phyloP scores from a whole-genome alignment of 805 yeast genomes.

The Ogataea paraovalis region DNA sequence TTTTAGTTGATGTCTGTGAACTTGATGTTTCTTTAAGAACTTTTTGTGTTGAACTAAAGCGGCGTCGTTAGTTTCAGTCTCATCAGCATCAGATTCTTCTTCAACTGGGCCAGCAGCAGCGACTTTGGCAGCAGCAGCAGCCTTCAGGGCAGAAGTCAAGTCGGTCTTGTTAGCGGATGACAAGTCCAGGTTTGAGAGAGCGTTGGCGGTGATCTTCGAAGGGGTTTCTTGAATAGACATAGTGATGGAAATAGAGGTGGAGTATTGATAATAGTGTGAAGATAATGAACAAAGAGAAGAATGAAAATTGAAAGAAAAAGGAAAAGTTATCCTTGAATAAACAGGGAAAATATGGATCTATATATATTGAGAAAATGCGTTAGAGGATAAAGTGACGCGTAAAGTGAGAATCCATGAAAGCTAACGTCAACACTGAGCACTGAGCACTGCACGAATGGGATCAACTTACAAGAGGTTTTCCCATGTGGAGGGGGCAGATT shows the following conservation, averaged over 20 bases:
- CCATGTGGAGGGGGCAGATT: too few species aligned
- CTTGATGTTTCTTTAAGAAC: slow-evolving; percentile 58
- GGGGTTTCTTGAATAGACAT: slow-evolving; percentile 68
- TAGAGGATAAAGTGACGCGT: not conserved
- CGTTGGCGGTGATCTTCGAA: slow-evolving; percentile 58
- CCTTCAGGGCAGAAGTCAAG: slow-evolving; percentile 36
- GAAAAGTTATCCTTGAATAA: not conserved
- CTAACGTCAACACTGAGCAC: not conserved
- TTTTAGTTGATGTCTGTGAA: slow-evolving; percentile 70
- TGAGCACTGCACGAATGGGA: not conserved
- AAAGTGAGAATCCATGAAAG: not conserved
- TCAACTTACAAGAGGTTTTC: not conserved
- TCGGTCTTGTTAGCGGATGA: slow-evolving; percentile 38
- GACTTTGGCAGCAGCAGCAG: slow-evolving; percentile 37
- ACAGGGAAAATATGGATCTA: not conserved
- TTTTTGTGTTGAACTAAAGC: slow-evolving; percentile 39
- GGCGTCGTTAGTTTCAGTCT: slow-evolving; percentile 17
- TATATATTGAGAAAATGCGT: not conserved
- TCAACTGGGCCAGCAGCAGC: slow-evolving; percentile 16
- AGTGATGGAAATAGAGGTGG: not conserved
- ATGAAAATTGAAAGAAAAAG: not conserved
- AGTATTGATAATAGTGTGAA: not conserved
- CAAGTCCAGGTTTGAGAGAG: slow-evolving; percentile 50
- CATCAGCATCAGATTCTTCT: too few species aligned
- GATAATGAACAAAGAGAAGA: not conserved